phyloP scores from a whole-genome alignment of 345 rosid genomes.

The Carallia brachiata region DNA sequence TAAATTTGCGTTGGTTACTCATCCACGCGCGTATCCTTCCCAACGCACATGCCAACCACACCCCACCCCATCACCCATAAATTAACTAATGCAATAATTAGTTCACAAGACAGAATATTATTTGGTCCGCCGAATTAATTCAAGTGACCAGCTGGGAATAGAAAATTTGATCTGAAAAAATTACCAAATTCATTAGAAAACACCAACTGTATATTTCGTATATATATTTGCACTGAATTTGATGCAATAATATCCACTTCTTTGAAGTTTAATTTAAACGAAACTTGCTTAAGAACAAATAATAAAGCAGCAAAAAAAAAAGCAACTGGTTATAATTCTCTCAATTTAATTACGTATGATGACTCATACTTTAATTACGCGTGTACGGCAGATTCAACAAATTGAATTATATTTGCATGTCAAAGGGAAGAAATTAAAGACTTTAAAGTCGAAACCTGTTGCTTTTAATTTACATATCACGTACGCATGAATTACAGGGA shows the following conservation, averaged over 20 bases:
- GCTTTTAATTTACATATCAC: no score
- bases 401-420: no score
- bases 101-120: background rate
- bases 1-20: conserved; percentile 5
- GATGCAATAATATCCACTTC: conserved; percentile 17
- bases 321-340: background rate
- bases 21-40: conserved; percentile 1
- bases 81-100: background rate
- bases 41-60: background rate
- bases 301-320: background rate
- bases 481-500: no score
- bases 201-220: background rate
- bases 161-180: background rate
- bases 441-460: no score
- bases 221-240: conserved; percentile 35
- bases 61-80: background rate
- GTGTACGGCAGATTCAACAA: background rate
- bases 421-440: no score
- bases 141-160: background rate
- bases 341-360: background rate
- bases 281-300: conserved; percentile 14
- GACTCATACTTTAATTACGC: background rate
- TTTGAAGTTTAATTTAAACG: background rate
- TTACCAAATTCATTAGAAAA: background rate
- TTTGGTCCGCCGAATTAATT: no score